phyloP scores from a whole-genome alignment of 2,329 filamentous ascomycete species.

The Cordyceps cicadae region DNA sequence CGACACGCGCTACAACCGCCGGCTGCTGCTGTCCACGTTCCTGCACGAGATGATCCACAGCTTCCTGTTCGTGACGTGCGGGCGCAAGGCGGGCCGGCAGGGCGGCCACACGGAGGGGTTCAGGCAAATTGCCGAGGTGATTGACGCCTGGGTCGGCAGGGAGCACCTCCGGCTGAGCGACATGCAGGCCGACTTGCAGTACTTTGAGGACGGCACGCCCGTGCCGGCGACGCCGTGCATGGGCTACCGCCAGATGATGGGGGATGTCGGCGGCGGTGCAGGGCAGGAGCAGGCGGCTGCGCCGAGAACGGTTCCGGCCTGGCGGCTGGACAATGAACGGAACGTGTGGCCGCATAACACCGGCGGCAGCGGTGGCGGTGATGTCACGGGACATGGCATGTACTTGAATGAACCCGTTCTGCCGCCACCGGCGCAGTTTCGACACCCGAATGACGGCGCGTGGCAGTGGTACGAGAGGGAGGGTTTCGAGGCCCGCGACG shows the following conservation, averaged over 20 bases:
- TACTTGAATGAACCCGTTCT: background rate
- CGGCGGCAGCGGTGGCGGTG: background rate
- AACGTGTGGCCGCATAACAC: conserved; percentile 8
- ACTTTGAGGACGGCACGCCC: conserved; percentile 31
- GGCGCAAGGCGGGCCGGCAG: conserved; percentile 44
- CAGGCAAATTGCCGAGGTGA: conserved; percentile 47
- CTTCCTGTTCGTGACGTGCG: conserved; percentile 56
- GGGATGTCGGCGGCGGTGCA: background rate
- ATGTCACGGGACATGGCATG: background rate
- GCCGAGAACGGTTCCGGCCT: background rate
- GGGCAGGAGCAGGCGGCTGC: background rate
- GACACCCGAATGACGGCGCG: conserved; percentile 16
- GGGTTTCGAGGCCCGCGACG: conserved; percentile 22
- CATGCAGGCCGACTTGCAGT: conserved; percentile 53
- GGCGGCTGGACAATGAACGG: conserved; percentile 13
- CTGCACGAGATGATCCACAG: conserved; percentile 60
- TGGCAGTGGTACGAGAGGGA: conserved; percentile 30
- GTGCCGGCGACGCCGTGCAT: conserved; percentile 7
- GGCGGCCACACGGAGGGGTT: conserved; percentile 57
- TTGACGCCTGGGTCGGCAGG: conserved; percentile 52
- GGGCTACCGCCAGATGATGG: background rate
- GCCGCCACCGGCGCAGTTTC: conserved; percentile 6
- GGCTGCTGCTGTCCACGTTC: conserved; percentile 56
- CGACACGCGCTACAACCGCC: conserved; percentile 47
- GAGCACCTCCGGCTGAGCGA: conserved; percentile 47